Base-by-base conservation (phyloP, 2,329 filamentous ascomycete genomes). In the Microcera coccophila region DNA sequence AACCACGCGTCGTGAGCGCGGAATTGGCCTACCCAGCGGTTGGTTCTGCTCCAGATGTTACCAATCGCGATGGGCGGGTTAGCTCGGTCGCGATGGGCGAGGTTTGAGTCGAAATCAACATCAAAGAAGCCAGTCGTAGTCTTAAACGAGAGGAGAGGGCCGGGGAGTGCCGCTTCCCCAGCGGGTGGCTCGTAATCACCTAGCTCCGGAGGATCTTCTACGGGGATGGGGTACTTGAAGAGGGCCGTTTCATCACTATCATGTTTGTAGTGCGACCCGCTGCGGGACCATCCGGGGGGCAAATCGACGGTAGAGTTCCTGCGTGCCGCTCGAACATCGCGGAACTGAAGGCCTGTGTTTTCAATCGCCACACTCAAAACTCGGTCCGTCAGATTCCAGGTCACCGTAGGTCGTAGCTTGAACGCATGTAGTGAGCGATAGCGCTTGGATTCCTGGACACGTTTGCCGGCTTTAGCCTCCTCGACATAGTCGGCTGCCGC, bases 1-100 rank as follows among this genome's bases (percentile, higher is more conserved):
- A 73, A 52, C 70, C 70, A 73, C 24, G 62, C 63, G 39, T 72
- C 69, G 48, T 73, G 70, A n/a, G 68, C 62, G 29, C 69, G 62
- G 26, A 72, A 63, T 36, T 66, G 62, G 20, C 69, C 69, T n/a
- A 68, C 58, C 68, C 68, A 71, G 22, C 57, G 56, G 32, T 62
- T 60, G 3, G 29, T 10, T 31, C 54, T 62, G 39, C 59, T 55
- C 62, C 64, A 67, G 49, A 73, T 68, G 40, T 67, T 70, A 19
- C 69, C 70, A 15, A 72, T 60, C 4, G 69, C 69, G 15, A 72
- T 59, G 3, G 67, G 65, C 3, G 68, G 69, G 46, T 63, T 69
- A 12, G 59, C 37, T 7, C 55, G 55, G 29, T 63, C 63, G 37
- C 65, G 65, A 39, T 64, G 60, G 2, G 58, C 57, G 32, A 68